phyloP scores from a whole-genome alignment of 345 rosid genomes.

The Tarenaya hassleriana region DNA sequence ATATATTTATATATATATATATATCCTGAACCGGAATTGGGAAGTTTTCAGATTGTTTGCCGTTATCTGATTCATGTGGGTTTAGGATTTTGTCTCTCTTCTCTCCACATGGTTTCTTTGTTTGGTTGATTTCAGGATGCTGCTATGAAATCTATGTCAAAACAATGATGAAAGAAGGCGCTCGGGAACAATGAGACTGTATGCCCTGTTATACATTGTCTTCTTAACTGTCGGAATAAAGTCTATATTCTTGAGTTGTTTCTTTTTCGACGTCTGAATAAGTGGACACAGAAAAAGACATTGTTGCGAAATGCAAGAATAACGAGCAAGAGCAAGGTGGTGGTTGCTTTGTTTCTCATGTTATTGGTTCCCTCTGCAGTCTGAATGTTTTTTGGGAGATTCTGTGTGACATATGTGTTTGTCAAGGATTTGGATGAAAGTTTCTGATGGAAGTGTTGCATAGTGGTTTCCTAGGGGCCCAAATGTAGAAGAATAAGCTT shows the following conservation, averaged over 20 bases:
- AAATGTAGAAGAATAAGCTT: too few species aligned
- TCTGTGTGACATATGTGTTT: too few species aligned
- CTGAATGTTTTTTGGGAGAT: too few species aligned
- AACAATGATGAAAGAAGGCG: constrained; percentile 67
- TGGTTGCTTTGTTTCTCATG: constrained; percentile 15
- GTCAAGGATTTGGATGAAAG: too few species aligned
- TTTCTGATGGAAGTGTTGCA: too few species aligned
- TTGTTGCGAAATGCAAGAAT: not conserved
- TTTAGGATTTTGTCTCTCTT: too few species aligned
- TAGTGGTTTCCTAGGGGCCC: too few species aligned
- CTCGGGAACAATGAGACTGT: constrained; percentile 43
- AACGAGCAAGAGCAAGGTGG: too few species aligned
- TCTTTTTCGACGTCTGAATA: constrained; percentile 17
- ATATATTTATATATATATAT: too few species aligned
- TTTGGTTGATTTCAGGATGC: constrained; percentile 78
- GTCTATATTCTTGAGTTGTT: constrained; percentile 9
- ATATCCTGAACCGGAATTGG: too few species aligned
- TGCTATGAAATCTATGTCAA: constrained; percentile 87
- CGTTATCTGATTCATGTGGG: too few species aligned
- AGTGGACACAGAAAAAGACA: constrained; percentile 8
- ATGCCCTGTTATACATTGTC: constrained; percentile 15
- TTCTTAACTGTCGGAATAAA: constrained; percentile 4
- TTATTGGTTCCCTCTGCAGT: constrained; percentile 1
- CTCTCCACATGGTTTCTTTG: not conserved
- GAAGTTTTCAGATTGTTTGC: too few species aligned